Conservation (phyloP, 2,329 filamentous ascomycete genomes). For the Aspergillus sp. region DNA sequence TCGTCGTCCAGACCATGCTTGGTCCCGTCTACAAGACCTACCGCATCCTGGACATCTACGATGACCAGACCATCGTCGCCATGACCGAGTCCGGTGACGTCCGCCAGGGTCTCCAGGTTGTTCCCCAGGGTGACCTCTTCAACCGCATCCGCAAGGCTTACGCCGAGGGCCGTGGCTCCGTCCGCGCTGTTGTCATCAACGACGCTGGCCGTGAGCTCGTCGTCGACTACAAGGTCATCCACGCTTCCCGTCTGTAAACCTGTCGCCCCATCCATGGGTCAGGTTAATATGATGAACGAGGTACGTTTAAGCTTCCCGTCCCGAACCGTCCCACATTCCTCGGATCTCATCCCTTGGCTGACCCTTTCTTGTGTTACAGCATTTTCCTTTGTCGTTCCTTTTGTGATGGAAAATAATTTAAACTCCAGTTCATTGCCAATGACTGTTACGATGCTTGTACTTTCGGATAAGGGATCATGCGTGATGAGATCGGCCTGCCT, state of each 20-base stretch:
- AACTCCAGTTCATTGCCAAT: too few species aligned
- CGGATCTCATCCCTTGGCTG: too few species aligned
- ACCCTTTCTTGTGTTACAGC: too few species aligned
- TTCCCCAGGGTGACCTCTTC: conserved; percentile 90
- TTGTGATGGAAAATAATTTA: too few species aligned
- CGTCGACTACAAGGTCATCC: conserved; percentile 98
- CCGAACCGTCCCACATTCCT: not conserved
- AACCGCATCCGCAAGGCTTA: conserved; percentile 74
- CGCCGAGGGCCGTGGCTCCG: conserved; percentile 82
- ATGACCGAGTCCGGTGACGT: conserved; percentile 99
- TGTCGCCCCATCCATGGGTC: conserved; percentile 3
- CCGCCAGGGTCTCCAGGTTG: conserved; percentile 88
- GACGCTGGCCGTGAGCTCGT: conserved; percentile 90
- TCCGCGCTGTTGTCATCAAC: conserved; percentile 92
- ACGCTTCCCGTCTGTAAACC: conserved; percentile 60
- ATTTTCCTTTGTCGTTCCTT: too few species aligned
- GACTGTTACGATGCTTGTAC: conserved; percentile 1
- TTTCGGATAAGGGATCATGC: conserved; percentile 2
- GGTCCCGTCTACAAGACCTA: conserved; percentile 99
- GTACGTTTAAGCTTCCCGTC: not conserved
- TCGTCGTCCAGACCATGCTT: conserved; percentile 98
- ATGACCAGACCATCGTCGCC: conserved; percentile 73
- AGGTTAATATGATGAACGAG: too few species aligned
- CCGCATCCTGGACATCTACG: conserved; percentile 94
- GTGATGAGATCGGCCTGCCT: too few species aligned